Conservation (phyloP, 306 rosid species). For the Cucurbita argyrosperma region DNA sequence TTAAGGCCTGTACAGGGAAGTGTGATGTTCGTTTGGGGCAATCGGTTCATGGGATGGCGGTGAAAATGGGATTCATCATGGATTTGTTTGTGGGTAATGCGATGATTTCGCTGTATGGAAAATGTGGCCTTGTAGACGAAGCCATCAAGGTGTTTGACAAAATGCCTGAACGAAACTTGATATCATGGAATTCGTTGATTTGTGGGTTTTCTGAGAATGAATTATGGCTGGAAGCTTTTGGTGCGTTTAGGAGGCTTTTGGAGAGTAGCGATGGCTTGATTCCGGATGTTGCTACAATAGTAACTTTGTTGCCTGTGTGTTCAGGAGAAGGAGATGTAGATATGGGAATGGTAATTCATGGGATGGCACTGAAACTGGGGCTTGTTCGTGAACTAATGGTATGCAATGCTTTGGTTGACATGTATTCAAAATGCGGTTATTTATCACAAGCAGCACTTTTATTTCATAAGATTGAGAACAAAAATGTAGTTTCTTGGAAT, state of each 20-base stretch:
- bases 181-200: slow-evolving; percentile 73
- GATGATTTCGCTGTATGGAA: slow-evolving; percentile 53
- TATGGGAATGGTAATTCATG: slow-evolving; percentile 58
- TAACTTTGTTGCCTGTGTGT: slow-evolving; percentile 48
- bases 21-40: slow-evolving; percentile 30
- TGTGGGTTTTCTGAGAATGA: slow-evolving; percentile 44
- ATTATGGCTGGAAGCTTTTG: slow-evolving; percentile 20
- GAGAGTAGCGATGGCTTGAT: slow-evolving; percentile 24
- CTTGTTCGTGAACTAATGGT: slow-evolving; percentile 36
- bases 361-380: slow-evolving; percentile 52
- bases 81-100: slow-evolving; percentile 69
- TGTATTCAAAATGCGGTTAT: slow-evolving; percentile 68
- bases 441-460: slow-evolving; percentile 24
- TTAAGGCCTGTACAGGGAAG: slow-evolving; percentile 49
- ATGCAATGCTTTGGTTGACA: slow-evolving; percentile 50
- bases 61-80: slow-evolving; percentile 32
- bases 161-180: slow-evolving; percentile 49
- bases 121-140: slow-evolving; percentile 28
- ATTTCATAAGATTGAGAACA: slow-evolving; percentile 33
- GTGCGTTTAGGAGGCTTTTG: slow-evolving; percentile 27
- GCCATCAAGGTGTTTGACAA: slow-evolving; percentile 40
- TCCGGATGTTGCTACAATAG: slow-evolving; percentile 66
- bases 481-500: slow-evolving; percentile 74
- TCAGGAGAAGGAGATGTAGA: slow-evolving; percentile 28
- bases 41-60: slow-evolving; percentile 44